Evolutionary conservation across 1,284 basidiomycete species (phyloP), one percentile per base, ranked within the genome.

Genomic region (Uromyces viciae-fabae): DNA sequence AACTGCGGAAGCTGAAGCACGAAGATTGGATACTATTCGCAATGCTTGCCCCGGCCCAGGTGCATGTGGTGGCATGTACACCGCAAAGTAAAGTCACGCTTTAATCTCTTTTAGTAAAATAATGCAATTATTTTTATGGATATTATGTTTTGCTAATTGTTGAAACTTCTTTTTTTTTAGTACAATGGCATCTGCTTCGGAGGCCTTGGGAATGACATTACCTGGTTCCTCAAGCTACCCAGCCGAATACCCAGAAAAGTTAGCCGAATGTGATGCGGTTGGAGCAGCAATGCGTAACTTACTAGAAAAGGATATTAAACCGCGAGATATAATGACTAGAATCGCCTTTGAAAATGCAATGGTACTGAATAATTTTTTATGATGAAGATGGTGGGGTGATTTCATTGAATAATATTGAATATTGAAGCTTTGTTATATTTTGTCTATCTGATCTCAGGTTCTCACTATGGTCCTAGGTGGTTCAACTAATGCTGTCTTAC

Each of bases 1-100:
- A 85, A 96, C 95, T 0, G 87, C 89, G 8, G 89, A 90, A 81
- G 95, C 96, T 1, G 94, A 99, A 86, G 78, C 82, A 71, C 77
- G 79, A 33, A 81, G 86, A 0, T 83, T 92, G 85, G 89, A 94
- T 83, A 94, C 94, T 40, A 89, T 98, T 82, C 90, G 95, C 81
- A 90, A 97, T 86, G 91, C 95, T 14, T 99, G 96, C 86, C 94
- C 96, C 19, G 96, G 96, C 60, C 91, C 95, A 54, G 95, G 95
- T 81, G 94, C 95, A 56, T 98, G 96, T 87, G 96, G 95, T 85
- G 95, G 95, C 83, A 93, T 93, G 86, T 87, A 92, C 90, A 33
- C 74, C 25, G 84, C 84, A 71, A 85, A 84, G 93, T 93, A 86
- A 87, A 91, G 90, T 28, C 78, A n/a, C n/a, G n/a, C n/a, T n/a